A percentile compares a stretch with the other conserved stretches of the same genome.
Evolutionary conservation across 495 filamentous ascomycete species (phyloP).

Genomic region (Terfezia claveryi): DNA sequence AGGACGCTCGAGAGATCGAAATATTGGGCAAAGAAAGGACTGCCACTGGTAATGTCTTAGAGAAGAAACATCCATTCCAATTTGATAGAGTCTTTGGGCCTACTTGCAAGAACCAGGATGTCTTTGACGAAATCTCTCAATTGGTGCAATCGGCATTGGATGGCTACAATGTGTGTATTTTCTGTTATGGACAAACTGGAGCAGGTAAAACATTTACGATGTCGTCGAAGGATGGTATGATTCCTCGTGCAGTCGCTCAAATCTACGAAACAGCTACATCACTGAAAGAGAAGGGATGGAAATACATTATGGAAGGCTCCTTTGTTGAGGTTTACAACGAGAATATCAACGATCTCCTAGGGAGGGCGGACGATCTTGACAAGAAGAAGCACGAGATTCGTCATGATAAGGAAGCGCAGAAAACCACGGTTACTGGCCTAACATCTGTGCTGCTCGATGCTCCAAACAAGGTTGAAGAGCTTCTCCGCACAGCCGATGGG

Average conservation of each 20-base stretch:
- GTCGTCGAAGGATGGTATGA: slow-evolving; percentile 86
- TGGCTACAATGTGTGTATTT: slow-evolving; percentile 97
- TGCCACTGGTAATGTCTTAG: slow-evolving; percentile 50
- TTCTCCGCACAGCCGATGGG: slow-evolving; percentile 52
- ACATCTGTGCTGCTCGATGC: slow-evolving; percentile 59
- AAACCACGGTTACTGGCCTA: slow-evolving; percentile 67
- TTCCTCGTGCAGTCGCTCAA: slow-evolving; percentile 74
- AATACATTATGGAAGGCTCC: slow-evolving; percentile 77
- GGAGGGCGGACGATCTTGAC: slow-evolving; percentile 48
- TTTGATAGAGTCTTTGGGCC: slow-evolving; percentile 91
- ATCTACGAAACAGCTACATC: slow-evolving; percentile 71
- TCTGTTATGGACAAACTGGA: slow-evolving; percentile 95
- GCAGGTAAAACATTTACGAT: slow-evolving; percentile 90
- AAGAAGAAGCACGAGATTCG: slow-evolving; percentile 84
- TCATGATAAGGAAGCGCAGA: slow-evolving; percentile 58
- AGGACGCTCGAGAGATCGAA: slow-evolving; percentile 67
- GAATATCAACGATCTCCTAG: slow-evolving; percentile 78
- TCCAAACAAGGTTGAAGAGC: slow-evolving; percentile 49
- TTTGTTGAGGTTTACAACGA: slow-evolving; percentile 99
- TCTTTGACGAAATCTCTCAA: slow-evolving; percentile 94
- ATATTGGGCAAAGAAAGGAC: slow-evolving; percentile 67
- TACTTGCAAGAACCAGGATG: slow-evolving; percentile 49
- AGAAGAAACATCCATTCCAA: slow-evolving; percentile 61
- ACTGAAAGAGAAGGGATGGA: slow-evolving; percentile 79
- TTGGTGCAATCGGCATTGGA: slow-evolving; percentile 90